phyloP scores from a whole-genome alignment of 495 filamentous ascomycete species.

The Penicillium crystallinum region DNA sequence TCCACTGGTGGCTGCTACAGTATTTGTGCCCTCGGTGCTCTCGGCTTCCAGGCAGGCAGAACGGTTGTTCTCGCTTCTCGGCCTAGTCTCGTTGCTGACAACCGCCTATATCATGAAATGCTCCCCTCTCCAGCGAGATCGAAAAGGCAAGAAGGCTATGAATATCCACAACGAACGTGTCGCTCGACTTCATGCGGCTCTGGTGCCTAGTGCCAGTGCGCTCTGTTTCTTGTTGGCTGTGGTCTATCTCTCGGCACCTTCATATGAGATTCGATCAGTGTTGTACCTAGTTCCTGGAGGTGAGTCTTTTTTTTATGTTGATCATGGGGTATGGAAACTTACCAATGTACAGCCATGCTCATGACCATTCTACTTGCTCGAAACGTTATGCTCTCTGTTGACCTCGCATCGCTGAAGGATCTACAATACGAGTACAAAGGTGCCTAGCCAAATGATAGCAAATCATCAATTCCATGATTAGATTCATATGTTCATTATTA shows the following conservation, averaged over 20 bases:
- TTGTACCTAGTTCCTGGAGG: slow-evolving; percentile 36
- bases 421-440: slow-evolving; percentile 51
- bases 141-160: slow-evolving; percentile 29
- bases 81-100: slow-evolving; percentile 52
- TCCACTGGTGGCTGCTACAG: slow-evolving; percentile 44
- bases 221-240: slow-evolving; percentile 25
- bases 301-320: slow-evolving; percentile 13
- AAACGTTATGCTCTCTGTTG: slow-evolving; percentile 40
- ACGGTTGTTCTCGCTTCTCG: slow-evolving; percentile 47
- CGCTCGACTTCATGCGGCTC: slow-evolving; percentile 7
- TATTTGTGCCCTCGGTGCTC: slow-evolving; percentile 51
- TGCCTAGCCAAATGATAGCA: slow-evolving; percentile 22
- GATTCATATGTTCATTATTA: slow-evolving; percentile 9
- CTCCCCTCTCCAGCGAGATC: slow-evolving; percentile 29
- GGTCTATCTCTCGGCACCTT: slow-evolving; percentile 16
- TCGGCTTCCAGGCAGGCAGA: slow-evolving; percentile 15
- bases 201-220: slow-evolving; percentile 22
- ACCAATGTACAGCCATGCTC: slow-evolving; percentile 31
- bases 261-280: slow-evolving; percentile 13
- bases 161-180: slow-evolving; percentile 11
- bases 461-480: slow-evolving; percentile 3
- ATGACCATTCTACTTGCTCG: slow-evolving; percentile 30
- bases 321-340: not conserved
- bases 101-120: slow-evolving; percentile 50
- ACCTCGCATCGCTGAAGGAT: slow-evolving; percentile 40